phyloP scores from a whole-genome alignment of 2,329 filamentous ascomycete species.

The Calonectria multiphialidica region DNA sequence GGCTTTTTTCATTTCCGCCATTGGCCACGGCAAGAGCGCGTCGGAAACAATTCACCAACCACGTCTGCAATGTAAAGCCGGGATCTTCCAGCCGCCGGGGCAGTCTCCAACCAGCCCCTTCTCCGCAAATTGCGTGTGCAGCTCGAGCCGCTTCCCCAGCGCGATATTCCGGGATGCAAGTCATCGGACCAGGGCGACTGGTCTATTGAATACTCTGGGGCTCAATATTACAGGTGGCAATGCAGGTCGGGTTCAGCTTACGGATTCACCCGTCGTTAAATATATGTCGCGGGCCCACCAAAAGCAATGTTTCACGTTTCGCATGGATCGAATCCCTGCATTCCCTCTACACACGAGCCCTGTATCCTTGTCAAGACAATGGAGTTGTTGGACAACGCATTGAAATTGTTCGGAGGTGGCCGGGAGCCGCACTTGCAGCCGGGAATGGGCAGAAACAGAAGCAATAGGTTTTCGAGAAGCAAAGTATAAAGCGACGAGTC shows the following conservation, averaged over 20 bases:
- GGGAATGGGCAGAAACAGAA: not conserved
- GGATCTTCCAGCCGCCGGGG: not conserved
- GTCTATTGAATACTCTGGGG: not conserved
- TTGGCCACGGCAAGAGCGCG: not conserved
- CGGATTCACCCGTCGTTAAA: not conserved
- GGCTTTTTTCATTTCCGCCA: not conserved
- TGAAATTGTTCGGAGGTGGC: not conserved
- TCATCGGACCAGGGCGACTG: not conserved
- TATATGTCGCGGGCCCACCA: slow-evolving; percentile 2
- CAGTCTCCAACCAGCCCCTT: not conserved
- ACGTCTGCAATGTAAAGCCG: not conserved
- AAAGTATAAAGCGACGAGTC: not conserved
- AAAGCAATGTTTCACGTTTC: not conserved
- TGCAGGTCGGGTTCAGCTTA: slow-evolving; percentile 6
- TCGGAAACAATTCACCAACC: not conserved
- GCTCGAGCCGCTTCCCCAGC: not conserved
- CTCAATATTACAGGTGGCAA: not conserved
- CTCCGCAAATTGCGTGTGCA: slow-evolving; percentile 6
- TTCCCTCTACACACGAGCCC: not conserved
- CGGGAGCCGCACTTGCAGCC: not conserved
- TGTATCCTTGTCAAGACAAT: not conserved
- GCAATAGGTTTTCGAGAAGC: not conserved
- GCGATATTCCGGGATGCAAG: slow-evolving; percentile 1
- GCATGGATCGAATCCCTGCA: slow-evolving; percentile 1
- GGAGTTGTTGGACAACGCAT: slow-evolving; percentile 1